Percentiles rank a stretch among this genome's conserved stretches.
Evolutionary conservation across 2,329 filamentous ascomycete species (phyloP).

Genomic region (Akanthomyces uredinophilus): DNA sequence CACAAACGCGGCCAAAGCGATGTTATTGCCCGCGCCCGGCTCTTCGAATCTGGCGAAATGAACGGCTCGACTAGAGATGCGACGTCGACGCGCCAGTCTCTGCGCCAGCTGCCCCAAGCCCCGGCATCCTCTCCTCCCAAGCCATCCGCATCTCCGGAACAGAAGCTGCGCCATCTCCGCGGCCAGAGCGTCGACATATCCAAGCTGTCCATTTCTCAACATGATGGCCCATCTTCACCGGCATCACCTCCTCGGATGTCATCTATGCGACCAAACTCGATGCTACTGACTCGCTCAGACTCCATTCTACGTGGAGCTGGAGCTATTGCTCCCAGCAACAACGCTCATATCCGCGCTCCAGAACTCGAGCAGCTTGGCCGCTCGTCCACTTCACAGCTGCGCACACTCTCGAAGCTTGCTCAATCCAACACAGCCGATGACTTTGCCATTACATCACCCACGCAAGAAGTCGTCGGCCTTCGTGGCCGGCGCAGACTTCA

Average conservation of each 20-base stretch:
- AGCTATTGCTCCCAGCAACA: constrained; percentile 30
- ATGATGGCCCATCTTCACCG: constrained; percentile 37
- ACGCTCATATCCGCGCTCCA: constrained; percentile 52
- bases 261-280: constrained; percentile 52
- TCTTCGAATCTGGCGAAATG: constrained; percentile 41
- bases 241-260: constrained; percentile 38
- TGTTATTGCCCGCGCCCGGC: constrained; percentile 49
- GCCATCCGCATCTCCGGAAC: constrained; percentile 33
- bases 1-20: constrained; percentile 77
- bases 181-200: constrained; percentile 62
- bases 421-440: constrained; percentile 71
- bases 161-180: constrained; percentile 32
- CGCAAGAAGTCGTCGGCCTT: constrained; percentile 82
- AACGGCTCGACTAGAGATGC: constrained; percentile 39
- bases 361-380: constrained; percentile 79
- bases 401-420: constrained; percentile 78
- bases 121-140: constrained; percentile 42
- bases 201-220: constrained; percentile 46
- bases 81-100: constrained; percentile 67
- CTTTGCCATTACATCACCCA: constrained; percentile 70
- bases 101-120: constrained; percentile 67
- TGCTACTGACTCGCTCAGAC: constrained; percentile 56
- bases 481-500: constrained; percentile 81
- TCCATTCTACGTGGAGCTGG: constrained; percentile 38
- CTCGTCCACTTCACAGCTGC: constrained; percentile 84